These are phyloP conservation scores for Suillus bovinus DNA, from an alignment of 768 basidiomycete genomes.

Conservation along the genomic window DNA sequence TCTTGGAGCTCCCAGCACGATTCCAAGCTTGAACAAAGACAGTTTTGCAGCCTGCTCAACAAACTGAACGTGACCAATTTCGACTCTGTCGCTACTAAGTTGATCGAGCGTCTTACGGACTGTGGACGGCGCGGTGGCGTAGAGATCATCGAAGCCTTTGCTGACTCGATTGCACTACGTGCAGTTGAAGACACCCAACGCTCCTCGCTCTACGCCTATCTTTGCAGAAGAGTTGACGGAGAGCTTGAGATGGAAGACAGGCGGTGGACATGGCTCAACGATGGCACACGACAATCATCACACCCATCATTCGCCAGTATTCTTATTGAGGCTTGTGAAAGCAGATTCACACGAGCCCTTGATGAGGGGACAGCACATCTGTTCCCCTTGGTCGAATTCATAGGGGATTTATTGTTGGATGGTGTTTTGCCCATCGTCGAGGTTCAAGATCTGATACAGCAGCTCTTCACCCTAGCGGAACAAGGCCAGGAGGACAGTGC, in stretches of 20 bases:
- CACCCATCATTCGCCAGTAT: constrained; percentile 17
- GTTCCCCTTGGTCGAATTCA: constrained; percentile 15
- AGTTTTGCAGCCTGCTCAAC: constrained; percentile 58
- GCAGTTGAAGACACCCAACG: constrained; percentile 53
- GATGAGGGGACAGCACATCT: constrained; percentile 15
- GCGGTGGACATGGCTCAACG: constrained; percentile 24
- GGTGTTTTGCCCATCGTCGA: constrained; percentile 22
- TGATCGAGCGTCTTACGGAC: constrained; percentile 50
- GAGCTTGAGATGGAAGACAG: constrained; percentile 35
- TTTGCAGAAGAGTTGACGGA: constrained; percentile 50
- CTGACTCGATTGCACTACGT: constrained; percentile 53
- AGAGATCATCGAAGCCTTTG: constrained; percentile 49
- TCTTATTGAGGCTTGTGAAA: constrained; percentile 17
- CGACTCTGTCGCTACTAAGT: constrained; percentile 49
- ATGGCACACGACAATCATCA: constrained; percentile 11
- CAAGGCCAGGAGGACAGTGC: constrained; percentile 15
- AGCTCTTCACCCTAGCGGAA: constrained; percentile 16
- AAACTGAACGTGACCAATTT: constrained; percentile 55
- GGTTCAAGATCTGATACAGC: constrained; percentile 19
- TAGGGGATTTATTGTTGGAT: constrained; percentile 24
- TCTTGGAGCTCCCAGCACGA: constrained; percentile 28
- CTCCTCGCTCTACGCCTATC: constrained; percentile 51
- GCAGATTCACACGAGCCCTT: constrained; percentile 9
- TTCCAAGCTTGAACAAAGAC: constrained; percentile 44
- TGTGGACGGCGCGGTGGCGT: constrained; percentile 48